phyloP scores from a whole-genome alignment of 192 early-diverging fungal species.

The Paraglomus brasilianum region DNA sequence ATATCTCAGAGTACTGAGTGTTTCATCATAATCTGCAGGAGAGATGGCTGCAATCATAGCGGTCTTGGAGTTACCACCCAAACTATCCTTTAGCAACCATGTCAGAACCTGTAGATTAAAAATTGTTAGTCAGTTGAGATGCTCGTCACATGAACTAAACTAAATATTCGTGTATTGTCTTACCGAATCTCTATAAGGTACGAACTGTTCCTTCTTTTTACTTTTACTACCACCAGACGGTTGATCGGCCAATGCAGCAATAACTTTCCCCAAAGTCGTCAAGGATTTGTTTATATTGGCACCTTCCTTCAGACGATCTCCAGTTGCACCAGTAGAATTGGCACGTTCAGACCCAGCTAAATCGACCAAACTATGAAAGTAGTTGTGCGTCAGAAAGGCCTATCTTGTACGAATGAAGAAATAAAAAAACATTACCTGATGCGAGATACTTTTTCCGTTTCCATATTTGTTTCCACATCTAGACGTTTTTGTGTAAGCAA shows the following conservation, averaged over 20 bases:
- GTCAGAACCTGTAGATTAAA: conserved; percentile 77
- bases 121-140: no score
- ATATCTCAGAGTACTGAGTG: conserved; percentile 84
- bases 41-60: conserved; percentile 80
- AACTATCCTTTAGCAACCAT: conserved; percentile 80
- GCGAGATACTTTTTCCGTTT: conserved; percentile 74
- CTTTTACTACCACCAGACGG: conserved; percentile 43
- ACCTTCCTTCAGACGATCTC: conserved; percentile 83
- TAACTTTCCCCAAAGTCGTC: conserved; percentile 91
- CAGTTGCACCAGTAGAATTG: conserved; percentile 80
- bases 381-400: conserved; percentile 11
- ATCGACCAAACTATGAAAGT: conserved; percentile 72
- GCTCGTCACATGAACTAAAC: neutral
- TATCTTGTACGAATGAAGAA: conserved; percentile 5
- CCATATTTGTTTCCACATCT: conserved; percentile 50
- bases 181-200: conserved; percentile 93
- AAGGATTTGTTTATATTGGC: conserved; percentile 94
- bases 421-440: conserved; percentile 47
- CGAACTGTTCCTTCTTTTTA: conserved; percentile 56
- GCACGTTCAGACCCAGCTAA: conserved; percentile 93
- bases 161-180: neutral
- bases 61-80: conserved; percentile 84
- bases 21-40: conserved; percentile 73
- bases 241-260: conserved; percentile 80
- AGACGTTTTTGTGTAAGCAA: conserved; percentile 66